These are phyloP conservation scores for Rasamsonia emersonii DNA, from an alignment of 2,329 filamentous ascomycete species.

Conservation along the genomic window DNA sequence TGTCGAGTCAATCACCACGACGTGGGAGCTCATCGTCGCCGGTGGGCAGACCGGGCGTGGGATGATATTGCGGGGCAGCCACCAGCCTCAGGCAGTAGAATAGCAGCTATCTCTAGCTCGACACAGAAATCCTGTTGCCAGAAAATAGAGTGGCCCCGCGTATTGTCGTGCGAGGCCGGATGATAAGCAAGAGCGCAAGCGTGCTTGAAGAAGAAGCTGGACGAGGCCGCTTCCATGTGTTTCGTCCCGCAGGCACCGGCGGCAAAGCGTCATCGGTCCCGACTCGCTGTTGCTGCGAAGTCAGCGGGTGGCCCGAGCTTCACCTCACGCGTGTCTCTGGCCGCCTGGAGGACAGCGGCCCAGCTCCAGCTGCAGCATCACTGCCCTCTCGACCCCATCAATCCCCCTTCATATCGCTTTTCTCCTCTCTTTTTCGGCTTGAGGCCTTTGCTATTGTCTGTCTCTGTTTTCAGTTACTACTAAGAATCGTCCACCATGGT, in stretches of 20 bases:
- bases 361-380: conserved; percentile 13
- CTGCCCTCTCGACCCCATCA: conserved; percentile 8
- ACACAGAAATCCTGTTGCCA: too few relatives aligned
- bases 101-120: too few relatives aligned
- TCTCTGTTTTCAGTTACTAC: neutral
- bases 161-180: too few relatives aligned
- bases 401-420: conserved; percentile 2
- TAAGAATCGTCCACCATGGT: conserved; percentile 21
- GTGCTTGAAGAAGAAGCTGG: conserved; percentile 9
- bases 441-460: neutral
- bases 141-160: too few relatives aligned
- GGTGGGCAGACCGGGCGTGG: conserved; percentile 4
- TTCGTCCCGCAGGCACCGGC: conserved; percentile 19
- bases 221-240: conserved; percentile 5
- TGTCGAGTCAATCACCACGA: conserved; percentile 76
- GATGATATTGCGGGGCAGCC: conserved; percentile 16
- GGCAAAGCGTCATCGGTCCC: conserved; percentile 23
- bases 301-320: conserved; percentile 21
- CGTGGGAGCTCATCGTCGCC: conserved; percentile 68
- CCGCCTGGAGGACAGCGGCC: conserved; percentile 17
- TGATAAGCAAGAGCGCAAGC: conserved; percentile 5
- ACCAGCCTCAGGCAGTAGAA: neutral
- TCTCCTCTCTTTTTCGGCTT: conserved; percentile 8
- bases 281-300: conserved; percentile 3
- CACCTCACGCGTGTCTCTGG: conserved; percentile 12